Conservation (phyloP, 805 yeast species). For the Hanseniaspora lachancei region DNA sequence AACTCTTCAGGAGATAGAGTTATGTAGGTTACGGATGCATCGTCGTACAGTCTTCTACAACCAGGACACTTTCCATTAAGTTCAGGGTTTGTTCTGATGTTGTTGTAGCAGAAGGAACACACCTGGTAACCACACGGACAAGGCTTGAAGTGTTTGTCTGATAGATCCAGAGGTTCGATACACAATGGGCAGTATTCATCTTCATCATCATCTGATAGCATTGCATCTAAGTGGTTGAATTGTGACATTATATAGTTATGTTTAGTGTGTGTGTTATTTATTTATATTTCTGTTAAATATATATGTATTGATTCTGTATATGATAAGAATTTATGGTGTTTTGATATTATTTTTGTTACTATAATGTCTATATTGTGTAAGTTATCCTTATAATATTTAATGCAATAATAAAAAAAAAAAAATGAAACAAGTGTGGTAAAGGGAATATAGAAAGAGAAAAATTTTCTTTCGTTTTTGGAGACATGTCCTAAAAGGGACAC, state of each 20-base stretch:
- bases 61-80: constrained; percentile 95
- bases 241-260: neutral
- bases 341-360: too few species aligned
- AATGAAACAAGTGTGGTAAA: too few species aligned
- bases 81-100: constrained; percentile 89
- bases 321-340: too few species aligned
- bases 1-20: constrained; percentile 71
- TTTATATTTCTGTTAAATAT: too few species aligned
- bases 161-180: constrained; percentile 93
- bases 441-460: too few species aligned
- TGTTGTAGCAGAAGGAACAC: constrained; percentile 96
- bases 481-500: too few species aligned
- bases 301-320: too few species aligned
- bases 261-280: too few species aligned
- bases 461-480: too few species aligned
- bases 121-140: constrained; percentile 99
- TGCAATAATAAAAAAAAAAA: too few species aligned
- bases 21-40: constrained; percentile 79
- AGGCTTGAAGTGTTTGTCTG: constrained; percentile 94
- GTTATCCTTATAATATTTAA: too few species aligned
- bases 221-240: constrained; percentile 8
- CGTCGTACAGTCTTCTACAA: constrained; percentile 88
- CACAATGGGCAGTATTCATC: constrained; percentile 64
- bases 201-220: constrained; percentile 25
- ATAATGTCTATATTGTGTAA: too few species aligned